A percentile compares a stretch with the other conserved stretches of the same genome.
Conservation (phyloP, 495 filamentous ascomycete species). For the Neurospora intermedia region DNA sequence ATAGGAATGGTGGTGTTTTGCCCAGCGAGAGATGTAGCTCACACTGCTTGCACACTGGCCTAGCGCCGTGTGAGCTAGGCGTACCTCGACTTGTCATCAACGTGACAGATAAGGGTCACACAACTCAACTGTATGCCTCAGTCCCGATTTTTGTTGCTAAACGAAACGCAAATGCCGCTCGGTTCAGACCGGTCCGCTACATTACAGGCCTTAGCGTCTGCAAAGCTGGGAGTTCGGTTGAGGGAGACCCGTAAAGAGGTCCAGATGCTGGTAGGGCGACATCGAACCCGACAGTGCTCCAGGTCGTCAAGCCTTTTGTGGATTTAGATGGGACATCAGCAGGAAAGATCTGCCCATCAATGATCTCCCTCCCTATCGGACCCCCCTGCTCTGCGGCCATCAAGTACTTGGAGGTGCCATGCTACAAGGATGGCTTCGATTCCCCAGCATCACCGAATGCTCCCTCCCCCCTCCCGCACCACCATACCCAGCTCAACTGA, state of each 20-base stretch:
- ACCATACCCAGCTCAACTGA: conserved; percentile 5
- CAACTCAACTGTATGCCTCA: not conserved
- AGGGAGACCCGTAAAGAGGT: not conserved
- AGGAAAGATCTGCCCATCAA: conserved; percentile 19
- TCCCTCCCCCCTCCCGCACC: conserved; percentile 8
- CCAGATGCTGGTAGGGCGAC: not conserved
- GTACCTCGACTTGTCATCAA: not conserved
- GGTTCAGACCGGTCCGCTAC: conserved; percentile 5
- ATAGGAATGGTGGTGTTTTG: not conserved
- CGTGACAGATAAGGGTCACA: not conserved
- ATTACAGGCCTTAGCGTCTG: not conserved
- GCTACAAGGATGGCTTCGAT: conserved; percentile 1
- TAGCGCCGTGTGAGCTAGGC: not conserved
- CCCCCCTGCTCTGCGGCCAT: conserved; percentile 5
- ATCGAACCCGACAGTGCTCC: not conserved
- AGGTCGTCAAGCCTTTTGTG: not conserved
- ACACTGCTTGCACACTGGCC: not conserved
- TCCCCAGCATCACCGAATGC: conserved; percentile 6
- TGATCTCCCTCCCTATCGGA: conserved; percentile 15
- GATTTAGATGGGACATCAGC: conserved; percentile 10
- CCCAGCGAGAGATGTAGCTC: not conserved
- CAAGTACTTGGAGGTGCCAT: conserved; percentile 5
- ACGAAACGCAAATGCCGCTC: conserved; percentile 6
- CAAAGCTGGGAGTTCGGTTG: not conserved
- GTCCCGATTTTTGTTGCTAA: not conserved